Percentiles rank a stretch among this genome's conserved stretches.
Conservation (phyloP, 768 basidiomycete genomes). For the Tricholoma sp. region DNA sequence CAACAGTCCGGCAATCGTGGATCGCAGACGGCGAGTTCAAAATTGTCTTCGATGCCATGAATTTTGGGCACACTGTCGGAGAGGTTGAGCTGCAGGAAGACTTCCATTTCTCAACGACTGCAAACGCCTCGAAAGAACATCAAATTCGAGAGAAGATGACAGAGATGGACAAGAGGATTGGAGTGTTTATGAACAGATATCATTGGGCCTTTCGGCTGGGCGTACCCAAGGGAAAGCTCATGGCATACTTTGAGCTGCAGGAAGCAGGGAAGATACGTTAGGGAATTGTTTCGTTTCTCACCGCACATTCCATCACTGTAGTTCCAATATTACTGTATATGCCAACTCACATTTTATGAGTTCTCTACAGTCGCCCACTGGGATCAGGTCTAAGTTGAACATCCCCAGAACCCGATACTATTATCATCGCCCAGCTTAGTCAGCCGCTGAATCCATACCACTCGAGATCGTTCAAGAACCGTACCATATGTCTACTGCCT, state of each 20-base stretch:
- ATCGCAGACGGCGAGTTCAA: constrained; percentile 1
- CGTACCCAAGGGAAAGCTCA: neutral
- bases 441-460: too few species aligned
- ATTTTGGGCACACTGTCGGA: neutral
- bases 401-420: too few species aligned
- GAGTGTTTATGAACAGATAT: neutral
- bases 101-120: neutral
- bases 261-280: neutral
- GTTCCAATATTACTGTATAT: too few species aligned
- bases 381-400: too few species aligned
- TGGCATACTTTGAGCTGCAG: constrained; percentile 1
- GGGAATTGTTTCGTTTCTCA: neutral
- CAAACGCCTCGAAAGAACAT: neutral
- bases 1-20: neutral
- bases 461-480: too few species aligned
- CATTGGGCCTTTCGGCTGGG: neutral
- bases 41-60: neutral
- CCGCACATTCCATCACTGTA: neutral
- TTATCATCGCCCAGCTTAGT: too few species aligned
- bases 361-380: too few species aligned
- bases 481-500: too few species aligned
- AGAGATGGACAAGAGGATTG: constrained; percentile 1
- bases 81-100: neutral
- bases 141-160: neutral
- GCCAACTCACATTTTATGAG: too few species aligned